These are phyloP conservation scores for Xanthoconium stramineum DNA, from an alignment of 768 basidiomycete species.

Conservation along the genomic window DNA sequence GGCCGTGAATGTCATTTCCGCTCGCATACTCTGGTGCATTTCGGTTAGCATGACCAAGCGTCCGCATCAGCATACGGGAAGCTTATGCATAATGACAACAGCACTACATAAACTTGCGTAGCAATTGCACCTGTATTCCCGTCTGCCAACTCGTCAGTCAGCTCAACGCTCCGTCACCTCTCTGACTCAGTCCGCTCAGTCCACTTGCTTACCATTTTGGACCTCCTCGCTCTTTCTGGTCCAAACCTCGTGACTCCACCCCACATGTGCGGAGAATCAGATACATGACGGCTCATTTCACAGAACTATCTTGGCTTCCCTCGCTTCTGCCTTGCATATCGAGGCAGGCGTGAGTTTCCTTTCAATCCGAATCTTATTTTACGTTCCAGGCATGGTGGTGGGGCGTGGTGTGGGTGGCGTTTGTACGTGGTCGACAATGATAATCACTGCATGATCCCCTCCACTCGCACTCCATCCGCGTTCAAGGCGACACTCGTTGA, in stretches of 20 bases:
- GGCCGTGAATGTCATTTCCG: slow-evolving; percentile 17
- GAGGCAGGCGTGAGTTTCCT: slow-evolving; percentile 18
- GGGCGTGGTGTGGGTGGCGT: slow-evolving; percentile 15
- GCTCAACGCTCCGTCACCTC: neutral
- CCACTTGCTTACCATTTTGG: slow-evolving; percentile 14
- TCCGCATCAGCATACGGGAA: neutral
- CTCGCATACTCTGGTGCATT: slow-evolving; percentile 2
- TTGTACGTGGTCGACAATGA: slow-evolving; percentile 23
- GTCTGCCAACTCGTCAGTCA: slow-evolving; percentile 10
- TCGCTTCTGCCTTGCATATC: slow-evolving; percentile 27
- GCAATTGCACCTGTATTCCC: neutral
- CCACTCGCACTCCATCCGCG: neutral
- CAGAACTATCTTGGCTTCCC: slow-evolving; percentile 12
- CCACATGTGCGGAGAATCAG: slow-evolving; percentile 31
- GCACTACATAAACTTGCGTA: slow-evolving; percentile 5
- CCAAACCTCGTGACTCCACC: slow-evolving; percentile 21
- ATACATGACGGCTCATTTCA: slow-evolving; percentile 19
- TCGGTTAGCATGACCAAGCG: slow-evolving; percentile 7
- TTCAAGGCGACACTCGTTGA: slow-evolving; percentile 1
- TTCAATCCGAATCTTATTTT: slow-evolving; percentile 16
- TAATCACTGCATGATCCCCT: slow-evolving; percentile 11
- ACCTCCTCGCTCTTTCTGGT: slow-evolving; percentile 8
- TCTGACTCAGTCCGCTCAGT: slow-evolving; percentile 2
- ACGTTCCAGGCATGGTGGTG: slow-evolving; percentile 6
- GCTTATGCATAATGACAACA: slow-evolving; percentile 7